Evolutionary conservation across 2,329 filamentous ascomycete species (phyloP).

Genomic region (Nemania diffusa): DNA sequence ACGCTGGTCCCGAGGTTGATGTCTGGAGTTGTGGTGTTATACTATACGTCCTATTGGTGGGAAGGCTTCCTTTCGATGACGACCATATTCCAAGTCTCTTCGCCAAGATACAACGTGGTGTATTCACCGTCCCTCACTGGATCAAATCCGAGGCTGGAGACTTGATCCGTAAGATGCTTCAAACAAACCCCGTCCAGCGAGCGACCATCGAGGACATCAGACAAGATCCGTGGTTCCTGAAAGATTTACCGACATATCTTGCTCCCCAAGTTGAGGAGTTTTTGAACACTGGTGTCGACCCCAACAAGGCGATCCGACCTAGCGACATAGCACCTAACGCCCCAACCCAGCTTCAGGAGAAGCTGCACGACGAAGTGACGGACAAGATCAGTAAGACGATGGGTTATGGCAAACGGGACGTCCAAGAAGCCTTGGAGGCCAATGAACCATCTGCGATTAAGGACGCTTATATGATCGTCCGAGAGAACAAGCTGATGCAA

Average conservation of each 20-base stretch:
- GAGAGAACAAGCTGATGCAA: slow-evolving; percentile 98
- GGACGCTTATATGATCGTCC: slow-evolving; percentile 97
- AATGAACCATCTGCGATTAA: slow-evolving; percentile 98
- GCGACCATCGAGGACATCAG: slow-evolving; percentile 95
- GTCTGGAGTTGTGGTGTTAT: slow-evolving; percentile 98
- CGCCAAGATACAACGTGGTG: slow-evolving; percentile 95
- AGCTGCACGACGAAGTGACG: slow-evolving; percentile 90
- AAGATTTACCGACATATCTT: slow-evolving; percentile 86
- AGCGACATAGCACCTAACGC: slow-evolving; percentile 83
- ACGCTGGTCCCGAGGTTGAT: slow-evolving; percentile 96
- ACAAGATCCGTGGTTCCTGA: slow-evolving; percentile 92
- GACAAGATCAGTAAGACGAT: slow-evolving; percentile 97
- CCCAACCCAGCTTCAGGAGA: slow-evolving; percentile 82
- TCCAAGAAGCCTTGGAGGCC: slow-evolving; percentile 90
- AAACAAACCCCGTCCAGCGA: slow-evolving; percentile 93
- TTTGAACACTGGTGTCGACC: slow-evolving; percentile 91
- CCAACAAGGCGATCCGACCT: slow-evolving; percentile 88
- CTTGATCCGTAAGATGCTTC: slow-evolving; percentile 91
- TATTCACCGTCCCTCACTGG: slow-evolving; percentile 91
- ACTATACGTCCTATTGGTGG: slow-evolving; percentile 82
- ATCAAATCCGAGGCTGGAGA: slow-evolving; percentile 84
- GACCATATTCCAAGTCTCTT: slow-evolving; percentile 98
- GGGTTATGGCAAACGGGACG: slow-evolving; percentile 95
- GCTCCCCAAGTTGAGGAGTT: slow-evolving; percentile 91
- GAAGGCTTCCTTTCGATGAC: slow-evolving; percentile 93